Base-by-base conservation (phyloP, 176 grass and related monocot species). In the Cocos nucifera region DNA sequence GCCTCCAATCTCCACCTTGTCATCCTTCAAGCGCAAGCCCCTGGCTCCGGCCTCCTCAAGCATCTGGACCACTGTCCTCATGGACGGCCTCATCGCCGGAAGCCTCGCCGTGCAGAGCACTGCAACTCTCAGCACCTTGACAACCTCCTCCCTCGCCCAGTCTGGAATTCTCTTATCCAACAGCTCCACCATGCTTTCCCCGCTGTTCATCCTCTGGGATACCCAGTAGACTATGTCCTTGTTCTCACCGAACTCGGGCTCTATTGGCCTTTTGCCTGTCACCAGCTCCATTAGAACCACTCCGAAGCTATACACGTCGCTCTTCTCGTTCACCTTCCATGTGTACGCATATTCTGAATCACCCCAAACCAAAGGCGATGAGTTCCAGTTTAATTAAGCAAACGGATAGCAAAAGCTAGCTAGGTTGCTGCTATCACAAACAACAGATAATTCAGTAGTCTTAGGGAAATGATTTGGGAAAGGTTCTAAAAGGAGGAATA, bases 11-110 rank as follows among this genome's bases (percentile, higher is more conserved):
- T 80, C 17, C 0, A 58, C 26, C 68, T 83, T 72, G 12, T 58
- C 10, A 19, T 51, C 32, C 7, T n/a, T 72, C 14, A 0, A n/a
- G 4, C 48, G 17, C 16, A 21, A 6, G 2, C 1, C 10, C 19
- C 3, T 3, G 10, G 0, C n/a, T 4, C 26, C 81, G 0, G 63
- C 87, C 52, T 88, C 93, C 78, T 98, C 87, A 4, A 98, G 77
- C 93, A 92, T 83, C 70, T 92, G 93, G 69, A 98, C 84, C 22
- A 98, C 93, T 20, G 76, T 56, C 39, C 93, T 72, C 93, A 98
- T 92, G 30, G 87, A 88, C 6, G 93, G 93, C 25, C 93, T 54
- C 69, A 71, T 74, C 21, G 87, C 62, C 30, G 93, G 93, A 8
- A 86, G 61, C 12, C 73, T 65, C 29, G 79, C 83, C 0, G 84